phyloP scores from a whole-genome alignment of 202 grass and related monocot species.

The Musa balbisiana region DNA sequence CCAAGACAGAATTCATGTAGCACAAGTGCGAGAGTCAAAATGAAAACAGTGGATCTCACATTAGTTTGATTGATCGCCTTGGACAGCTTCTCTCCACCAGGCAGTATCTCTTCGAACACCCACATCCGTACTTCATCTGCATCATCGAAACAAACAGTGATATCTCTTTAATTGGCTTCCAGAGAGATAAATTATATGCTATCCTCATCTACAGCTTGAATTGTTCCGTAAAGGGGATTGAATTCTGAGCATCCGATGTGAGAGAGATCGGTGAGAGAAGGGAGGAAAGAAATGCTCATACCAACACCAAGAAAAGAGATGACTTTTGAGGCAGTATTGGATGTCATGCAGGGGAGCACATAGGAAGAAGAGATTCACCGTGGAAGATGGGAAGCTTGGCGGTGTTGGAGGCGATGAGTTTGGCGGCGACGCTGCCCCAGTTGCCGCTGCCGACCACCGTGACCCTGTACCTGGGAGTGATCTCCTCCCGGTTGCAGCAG shows the following conservation, averaged over 20 bases:
- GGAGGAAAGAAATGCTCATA: too few species aligned
- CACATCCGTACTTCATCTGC: constrained; percentile 95
- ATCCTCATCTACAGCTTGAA: not conserved
- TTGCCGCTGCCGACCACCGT: constrained; percentile 88
- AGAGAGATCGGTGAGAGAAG: too few species aligned
- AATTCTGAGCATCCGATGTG: too few species aligned
- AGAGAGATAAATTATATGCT: not conserved
- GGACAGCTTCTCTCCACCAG: constrained; percentile 64
- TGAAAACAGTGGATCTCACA: constrained; percentile 30
- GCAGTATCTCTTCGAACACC: constrained; percentile 85
- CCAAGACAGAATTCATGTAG: not conserved
- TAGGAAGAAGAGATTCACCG: constrained; percentile 17
- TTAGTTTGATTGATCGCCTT: constrained; percentile 74
- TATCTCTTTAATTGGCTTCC: not conserved
- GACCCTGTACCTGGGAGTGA: constrained; percentile 32
- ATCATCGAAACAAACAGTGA: not conserved
- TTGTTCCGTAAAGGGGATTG: not conserved
- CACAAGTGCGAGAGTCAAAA: constrained; percentile 1
- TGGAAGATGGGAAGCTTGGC: constrained; percentile 62
- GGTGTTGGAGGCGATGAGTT: constrained; percentile 91
- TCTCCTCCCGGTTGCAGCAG: not conserved
- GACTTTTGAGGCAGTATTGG: too few species aligned
- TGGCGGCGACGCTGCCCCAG: constrained; percentile 94
- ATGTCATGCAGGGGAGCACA: too few species aligned
- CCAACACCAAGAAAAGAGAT: too few species aligned